Base-by-base conservation (phyloP, 148 eudicot species). In the Chenopodium berlandieri region DNA sequence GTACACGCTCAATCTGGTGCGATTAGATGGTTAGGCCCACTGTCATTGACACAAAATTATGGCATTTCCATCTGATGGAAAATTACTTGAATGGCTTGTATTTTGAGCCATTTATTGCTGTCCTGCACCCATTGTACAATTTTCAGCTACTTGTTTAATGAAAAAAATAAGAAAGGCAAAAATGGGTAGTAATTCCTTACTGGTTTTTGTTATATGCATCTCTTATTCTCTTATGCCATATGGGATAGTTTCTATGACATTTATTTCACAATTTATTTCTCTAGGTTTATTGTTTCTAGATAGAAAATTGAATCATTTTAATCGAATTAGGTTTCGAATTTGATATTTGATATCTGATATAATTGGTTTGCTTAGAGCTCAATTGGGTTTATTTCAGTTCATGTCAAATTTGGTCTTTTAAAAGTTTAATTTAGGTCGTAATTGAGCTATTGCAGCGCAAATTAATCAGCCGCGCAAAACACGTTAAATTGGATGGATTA, bases 121-220 rank as follows among this genome's bases (percentile, higher is more conserved):
- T 71, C 75, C 76, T 83, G 78, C 66, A 56, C 30, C 62, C 17
- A 71, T 25, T 80, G 83, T 80, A 80, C 86, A 80, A 58, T 69
- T 27, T 76, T 47, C 23, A 40, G 32, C 63, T 75, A 46, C 73
- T 83, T 44, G 47, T 17, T 44, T n/a, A 56, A 4, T 16, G 5
- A 3, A 56, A 14, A 13, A 14, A 12, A 13, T 14, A 17, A 56
- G 22, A 17, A 47, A 58, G 16, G 44, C 23, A 25, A 84, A 56
- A 64, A 9, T 23, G 32, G 7, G 5, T 7, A 76, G 14, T 4
- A 71, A 75, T 63, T 76, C 76, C 73, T 25, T 64, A 78, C 74
- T 77, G 79, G 63, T 73, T 68, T 54, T 17, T 34, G 40, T 34
- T 72, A 31, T 11, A 7, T 46, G 71, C 50, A 63, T 81, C 9